A percentile compares a stretch with the other conserved stretches of the same genome.
Conservation (phyloP, 2,329 filamentous ascomycete species). For the Pseudogymnoascus sp. region DNA sequence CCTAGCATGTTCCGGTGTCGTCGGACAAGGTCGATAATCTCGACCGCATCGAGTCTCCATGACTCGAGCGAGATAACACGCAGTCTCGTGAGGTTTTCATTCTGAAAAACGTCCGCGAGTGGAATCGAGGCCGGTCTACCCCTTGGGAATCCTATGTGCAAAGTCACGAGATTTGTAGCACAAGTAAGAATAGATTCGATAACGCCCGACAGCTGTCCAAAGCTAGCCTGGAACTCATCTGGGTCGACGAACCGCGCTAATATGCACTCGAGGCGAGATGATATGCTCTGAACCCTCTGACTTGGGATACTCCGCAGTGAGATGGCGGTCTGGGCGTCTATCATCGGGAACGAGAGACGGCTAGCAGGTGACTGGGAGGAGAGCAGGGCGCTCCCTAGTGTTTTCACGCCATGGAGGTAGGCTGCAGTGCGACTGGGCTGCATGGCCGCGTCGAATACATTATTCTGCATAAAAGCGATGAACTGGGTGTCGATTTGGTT, state of each 20-base stretch:
- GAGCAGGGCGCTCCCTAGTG: slow-evolving; percentile 48
- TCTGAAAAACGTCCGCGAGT: slow-evolving; percentile 55
- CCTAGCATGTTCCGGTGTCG: slow-evolving; percentile 49
- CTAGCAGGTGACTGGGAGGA: slow-evolving; percentile 47
- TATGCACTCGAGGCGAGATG: slow-evolving; percentile 50
- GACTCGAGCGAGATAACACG: slow-evolving; percentile 57
- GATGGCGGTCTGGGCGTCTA: slow-evolving; percentile 51
- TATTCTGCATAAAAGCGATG: slow-evolving; percentile 13
- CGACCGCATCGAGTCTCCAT: slow-evolving; percentile 52
- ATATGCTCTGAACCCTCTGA: slow-evolving; percentile 41
- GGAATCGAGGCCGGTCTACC: slow-evolving; percentile 47
- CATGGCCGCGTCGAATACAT: slow-evolving; percentile 22
- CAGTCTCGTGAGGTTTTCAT: slow-evolving; percentile 51
- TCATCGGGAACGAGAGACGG: slow-evolving; percentile 53
- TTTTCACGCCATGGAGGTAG: slow-evolving; percentile 52
- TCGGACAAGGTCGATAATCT: slow-evolving; percentile 49
- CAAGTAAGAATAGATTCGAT: slow-evolving; percentile 51
- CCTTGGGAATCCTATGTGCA: slow-evolving; percentile 57
- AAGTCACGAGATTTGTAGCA: slow-evolving; percentile 50
- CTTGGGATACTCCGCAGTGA: slow-evolving; percentile 40
- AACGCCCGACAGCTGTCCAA: slow-evolving; percentile 47
- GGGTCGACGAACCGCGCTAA: slow-evolving; percentile 52
- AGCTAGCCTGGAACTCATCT: slow-evolving; percentile 45
- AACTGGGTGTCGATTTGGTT: slow-evolving; percentile 50
- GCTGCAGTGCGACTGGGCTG: slow-evolving; percentile 53